Conservation (phyloP, 1,284 basidiomycete species). For the Apiotrichum veenhuisii region DNA sequence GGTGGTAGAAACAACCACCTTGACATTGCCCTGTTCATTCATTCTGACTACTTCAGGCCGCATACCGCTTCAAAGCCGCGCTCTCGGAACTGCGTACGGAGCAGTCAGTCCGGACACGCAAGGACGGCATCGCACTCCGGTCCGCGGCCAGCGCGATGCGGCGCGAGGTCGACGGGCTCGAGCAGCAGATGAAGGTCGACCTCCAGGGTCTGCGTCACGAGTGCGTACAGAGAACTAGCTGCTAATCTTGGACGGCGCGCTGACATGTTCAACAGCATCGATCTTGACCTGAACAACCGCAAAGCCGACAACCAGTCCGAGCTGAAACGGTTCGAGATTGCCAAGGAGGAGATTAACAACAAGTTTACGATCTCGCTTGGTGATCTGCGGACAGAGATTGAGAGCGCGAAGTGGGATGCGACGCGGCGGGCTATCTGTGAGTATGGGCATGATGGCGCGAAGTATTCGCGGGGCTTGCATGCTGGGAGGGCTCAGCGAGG, state of each 20-base stretch:
- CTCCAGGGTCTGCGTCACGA: conserved; percentile 68
- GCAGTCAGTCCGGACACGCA: conserved; percentile 74
- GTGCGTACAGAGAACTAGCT: conserved; percentile 11
- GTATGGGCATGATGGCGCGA: conserved; percentile 32
- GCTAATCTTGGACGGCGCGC: background rate
- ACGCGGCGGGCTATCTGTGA: conserved; percentile 78
- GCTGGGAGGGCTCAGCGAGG: no score
- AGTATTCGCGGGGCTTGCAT: no score
- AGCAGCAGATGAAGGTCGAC: conserved; percentile 92
- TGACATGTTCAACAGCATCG: conserved; percentile 54
- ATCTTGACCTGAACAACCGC: conserved; percentile 91
- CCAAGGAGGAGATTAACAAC: conserved; percentile 85
- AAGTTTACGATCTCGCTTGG: conserved; percentile 78
- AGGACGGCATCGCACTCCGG: conserved; percentile 76
- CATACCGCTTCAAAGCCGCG: conserved; percentile 92
- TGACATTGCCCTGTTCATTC: background rate
- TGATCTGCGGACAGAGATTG: conserved; percentile 79
- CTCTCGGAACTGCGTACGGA: conserved; percentile 87
- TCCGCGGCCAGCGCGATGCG: conserved; percentile 71
- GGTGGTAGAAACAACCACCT: no score
- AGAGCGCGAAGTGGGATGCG: conserved; percentile 87
- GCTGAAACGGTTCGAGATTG: conserved; percentile 78
- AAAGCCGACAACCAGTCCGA: conserved; percentile 91
- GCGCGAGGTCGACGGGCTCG: conserved; percentile 80
- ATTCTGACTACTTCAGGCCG: conserved; percentile 61